phyloP scores from a whole-genome alignment of 345 rosid species.

The Linum trigynum region DNA sequence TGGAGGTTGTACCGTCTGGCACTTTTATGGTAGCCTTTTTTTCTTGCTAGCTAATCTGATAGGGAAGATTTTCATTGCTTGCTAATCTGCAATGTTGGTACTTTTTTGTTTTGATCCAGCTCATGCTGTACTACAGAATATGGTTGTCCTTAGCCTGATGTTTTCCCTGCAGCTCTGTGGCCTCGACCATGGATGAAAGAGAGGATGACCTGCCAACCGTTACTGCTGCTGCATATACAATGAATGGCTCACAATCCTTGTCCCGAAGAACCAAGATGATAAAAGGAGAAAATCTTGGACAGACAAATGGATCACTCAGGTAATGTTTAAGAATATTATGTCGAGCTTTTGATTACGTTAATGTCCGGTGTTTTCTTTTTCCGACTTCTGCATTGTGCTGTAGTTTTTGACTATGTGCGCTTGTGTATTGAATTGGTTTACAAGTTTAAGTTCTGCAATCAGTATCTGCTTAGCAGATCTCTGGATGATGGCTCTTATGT shows the following conservation, averaged over 20 bases:
- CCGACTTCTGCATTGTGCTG: too few relatives aligned
- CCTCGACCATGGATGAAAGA: constrained; percentile 64
- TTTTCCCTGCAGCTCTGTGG: constrained; percentile 59
- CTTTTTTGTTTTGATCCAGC: not conserved
- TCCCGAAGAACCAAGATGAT: constrained; percentile 85
- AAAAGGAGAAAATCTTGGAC: constrained; percentile 71
- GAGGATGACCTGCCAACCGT: constrained; percentile 90
- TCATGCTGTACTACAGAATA: not conserved
- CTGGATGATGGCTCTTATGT: not conserved
- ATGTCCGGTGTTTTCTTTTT: not conserved
- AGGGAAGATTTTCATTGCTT: not conserved
- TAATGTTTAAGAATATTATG: constrained; percentile 15
- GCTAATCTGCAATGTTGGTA: not conserved
- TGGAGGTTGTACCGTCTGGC: not conserved
- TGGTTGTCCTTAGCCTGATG: constrained; percentile 23
- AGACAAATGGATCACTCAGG: constrained; percentile 59
- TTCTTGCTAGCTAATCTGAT: too few relatives aligned
- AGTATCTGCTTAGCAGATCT: not conserved
- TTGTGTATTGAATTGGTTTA: not conserved
- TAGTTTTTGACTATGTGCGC: not conserved
- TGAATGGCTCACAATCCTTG: constrained; percentile 63
- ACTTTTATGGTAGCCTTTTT: too few relatives aligned
- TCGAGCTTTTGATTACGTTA: not conserved
- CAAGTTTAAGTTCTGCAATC: not conserved
- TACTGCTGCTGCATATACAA: constrained; percentile 54